Conservation (phyloP, 2,329 filamentous ascomycete species). For the Endocalyx cinctus region DNA sequence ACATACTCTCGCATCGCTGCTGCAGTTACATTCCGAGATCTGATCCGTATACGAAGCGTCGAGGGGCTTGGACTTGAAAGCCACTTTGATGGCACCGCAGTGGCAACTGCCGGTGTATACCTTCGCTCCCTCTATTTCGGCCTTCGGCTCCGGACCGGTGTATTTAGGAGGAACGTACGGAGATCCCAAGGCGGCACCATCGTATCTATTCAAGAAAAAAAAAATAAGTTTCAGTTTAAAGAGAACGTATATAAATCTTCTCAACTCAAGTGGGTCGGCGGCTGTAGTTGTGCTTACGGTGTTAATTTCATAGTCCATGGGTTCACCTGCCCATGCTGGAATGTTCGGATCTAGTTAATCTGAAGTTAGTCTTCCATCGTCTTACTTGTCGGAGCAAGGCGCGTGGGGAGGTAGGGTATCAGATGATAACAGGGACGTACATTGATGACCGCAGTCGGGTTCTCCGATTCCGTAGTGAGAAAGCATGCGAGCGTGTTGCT, state of each 20-base stretch:
- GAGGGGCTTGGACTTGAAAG: slow-evolving; percentile 38
- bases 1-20: slow-evolving; percentile 32
- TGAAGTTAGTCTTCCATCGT: too few species aligned
- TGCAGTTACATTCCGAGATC: slow-evolving; percentile 46
- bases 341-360: slow-evolving; percentile 35
- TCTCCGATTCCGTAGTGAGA: too few species aligned
- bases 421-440: too few species aligned
- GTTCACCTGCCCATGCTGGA: slow-evolving; percentile 38
- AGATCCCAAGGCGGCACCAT: slow-evolving; percentile 30
- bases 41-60: slow-evolving; percentile 29
- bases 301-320: slow-evolving; percentile 33
- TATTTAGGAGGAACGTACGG: slow-evolving; percentile 32
- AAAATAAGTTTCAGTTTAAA: too few species aligned
- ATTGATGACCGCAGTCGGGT: too few species aligned
- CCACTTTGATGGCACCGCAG: slow-evolving; percentile 44
- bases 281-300: slow-evolving; percentile 34
- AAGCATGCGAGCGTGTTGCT: slow-evolving; percentile 34
- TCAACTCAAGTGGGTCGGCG: too few species aligned
- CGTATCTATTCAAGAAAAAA: slow-evolving; percentile 24
- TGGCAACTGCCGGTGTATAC: slow-evolving; percentile 49
- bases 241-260: too few species aligned
- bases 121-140: slow-evolving; percentile 31
- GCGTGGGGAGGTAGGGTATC: too few species aligned
- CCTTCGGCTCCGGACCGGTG: slow-evolving; percentile 36
- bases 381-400: too few species aligned